These are phyloP conservation scores for Ensete glaucum DNA, from an alignment of 176 grass and related monocot genomes.

Conservation along the genomic window DNA sequence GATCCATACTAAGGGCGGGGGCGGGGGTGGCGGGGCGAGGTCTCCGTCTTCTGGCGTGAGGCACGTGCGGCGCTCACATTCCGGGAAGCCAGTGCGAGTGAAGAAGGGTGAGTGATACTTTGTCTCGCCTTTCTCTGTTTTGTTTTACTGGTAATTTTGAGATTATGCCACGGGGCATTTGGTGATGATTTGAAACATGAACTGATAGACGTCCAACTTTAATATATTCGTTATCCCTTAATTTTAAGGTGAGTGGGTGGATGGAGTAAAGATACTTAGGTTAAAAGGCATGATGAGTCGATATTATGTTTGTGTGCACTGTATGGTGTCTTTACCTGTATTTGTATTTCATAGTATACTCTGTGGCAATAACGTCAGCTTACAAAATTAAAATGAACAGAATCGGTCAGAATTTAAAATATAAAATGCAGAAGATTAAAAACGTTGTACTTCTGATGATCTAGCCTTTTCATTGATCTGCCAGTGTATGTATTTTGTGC, in stretches of 20 bases:
- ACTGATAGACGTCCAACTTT: neutral
- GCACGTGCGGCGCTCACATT: conserved; percentile 51
- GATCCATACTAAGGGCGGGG: conserved; percentile 32
- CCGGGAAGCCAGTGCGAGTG: conserved; percentile 71
- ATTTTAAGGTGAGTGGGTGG: neutral
- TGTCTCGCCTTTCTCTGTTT: neutral
- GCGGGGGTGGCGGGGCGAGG: neutral
- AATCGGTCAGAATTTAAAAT: too few relatives aligned
- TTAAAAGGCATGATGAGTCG: neutral
- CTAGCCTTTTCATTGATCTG: too few relatives aligned
- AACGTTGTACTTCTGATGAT: too few relatives aligned
- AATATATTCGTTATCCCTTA: neutral
- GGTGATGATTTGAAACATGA: neutral
- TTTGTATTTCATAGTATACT: neutral
- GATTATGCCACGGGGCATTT: neutral
- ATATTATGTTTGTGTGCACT: neutral
- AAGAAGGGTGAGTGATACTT: conserved; percentile 62
- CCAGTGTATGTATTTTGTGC: too few relatives aligned
- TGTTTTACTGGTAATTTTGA: neutral
- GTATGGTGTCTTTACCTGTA: neutral
- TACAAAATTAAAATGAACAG: too few relatives aligned
- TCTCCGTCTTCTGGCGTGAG: conserved; percentile 23
- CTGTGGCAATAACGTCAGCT: neutral
- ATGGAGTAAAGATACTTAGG: neutral
- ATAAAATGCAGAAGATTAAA: too few relatives aligned